Percentiles rank a stretch among this genome's conserved stretches.
Evolutionary conservation across 306 rosid genomes (phyloP).

Genomic region (Acacia crassicarpa): DNA sequence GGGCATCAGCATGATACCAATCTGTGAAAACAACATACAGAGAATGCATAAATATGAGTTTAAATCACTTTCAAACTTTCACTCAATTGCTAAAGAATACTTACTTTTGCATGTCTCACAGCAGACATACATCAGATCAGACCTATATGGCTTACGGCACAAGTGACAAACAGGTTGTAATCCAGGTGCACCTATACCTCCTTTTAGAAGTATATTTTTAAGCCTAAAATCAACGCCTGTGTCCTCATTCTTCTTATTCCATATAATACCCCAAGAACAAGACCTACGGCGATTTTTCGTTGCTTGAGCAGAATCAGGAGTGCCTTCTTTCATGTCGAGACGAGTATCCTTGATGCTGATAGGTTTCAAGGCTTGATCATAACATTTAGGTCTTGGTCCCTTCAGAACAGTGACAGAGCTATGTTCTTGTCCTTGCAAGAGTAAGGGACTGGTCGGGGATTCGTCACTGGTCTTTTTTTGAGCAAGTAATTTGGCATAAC

Average conservation of each 20-base stretch:
- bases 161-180: slow-evolving; percentile 63
- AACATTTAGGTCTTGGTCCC: slow-evolving; percentile 46
- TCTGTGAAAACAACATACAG: slow-evolving; percentile 53
- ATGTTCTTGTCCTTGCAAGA: slow-evolving; percentile 56
- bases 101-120: slow-evolving; percentile 80
- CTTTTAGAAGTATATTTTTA: slow-evolving; percentile 72
- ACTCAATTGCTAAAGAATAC: slow-evolving; percentile 35
- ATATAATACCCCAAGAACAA: slow-evolving; percentile 84
- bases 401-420: slow-evolving; percentile 43
- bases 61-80: background rate
- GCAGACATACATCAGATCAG: slow-evolving; percentile 79
- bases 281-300: slow-evolving; percentile 46
- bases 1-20: slow-evolving; percentile 97
- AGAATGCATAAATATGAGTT: slow-evolving; percentile 10
- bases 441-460: slow-evolving; percentile 81
- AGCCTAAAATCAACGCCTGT: slow-evolving; percentile 55
- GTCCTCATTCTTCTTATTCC: slow-evolving; percentile 77
- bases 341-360: slow-evolving; percentile 40
- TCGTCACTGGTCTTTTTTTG: slow-evolving; percentile 58
- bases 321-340: slow-evolving; percentile 43
- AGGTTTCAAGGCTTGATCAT: slow-evolving; percentile 40
- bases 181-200: slow-evolving; percentile 43
- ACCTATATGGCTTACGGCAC: slow-evolving; percentile 69
- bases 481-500: slow-evolving; percentile 53
- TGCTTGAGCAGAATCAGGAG: slow-evolving; percentile 46